These are phyloP conservation scores for Pythium aristosporum DNA, from an alignment of 352 stramenopile genomes.

Conservation along the genomic window DNA sequence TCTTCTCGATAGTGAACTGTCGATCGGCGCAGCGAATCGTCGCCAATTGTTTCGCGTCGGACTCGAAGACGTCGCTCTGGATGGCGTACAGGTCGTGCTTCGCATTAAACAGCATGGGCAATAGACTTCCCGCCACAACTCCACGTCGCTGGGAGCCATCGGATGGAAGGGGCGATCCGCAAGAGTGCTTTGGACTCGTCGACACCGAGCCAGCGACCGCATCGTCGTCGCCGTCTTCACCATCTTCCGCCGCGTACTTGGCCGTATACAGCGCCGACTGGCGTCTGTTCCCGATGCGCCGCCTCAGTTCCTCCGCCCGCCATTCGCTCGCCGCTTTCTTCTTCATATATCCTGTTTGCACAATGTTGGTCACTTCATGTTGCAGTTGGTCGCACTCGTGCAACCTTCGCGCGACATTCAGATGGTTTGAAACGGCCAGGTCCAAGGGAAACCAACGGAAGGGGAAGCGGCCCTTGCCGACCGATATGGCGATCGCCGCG, in stretches of 20 bases:
- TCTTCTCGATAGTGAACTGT: constrained; percentile 56
- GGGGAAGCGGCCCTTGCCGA: not conserved
- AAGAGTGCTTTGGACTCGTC: not conserved
- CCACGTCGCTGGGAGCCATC: not conserved
- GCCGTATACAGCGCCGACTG: constrained; percentile 7
- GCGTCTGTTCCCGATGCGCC: constrained; percentile 43
- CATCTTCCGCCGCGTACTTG: constrained; percentile 13
- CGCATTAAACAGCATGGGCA: constrained; percentile 37
- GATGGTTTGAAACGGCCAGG: constrained; percentile 1
- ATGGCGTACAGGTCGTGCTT: constrained; percentile 50
- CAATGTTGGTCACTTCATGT: constrained; percentile 21
- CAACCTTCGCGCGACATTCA: constrained; percentile 39
- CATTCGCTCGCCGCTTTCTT: constrained; percentile 14
- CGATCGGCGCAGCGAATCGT: constrained; percentile 49
- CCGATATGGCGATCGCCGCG: not conserved
- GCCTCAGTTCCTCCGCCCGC: constrained; percentile 49
- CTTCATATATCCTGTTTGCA: not conserved
- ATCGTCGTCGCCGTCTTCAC: constrained; percentile 1
- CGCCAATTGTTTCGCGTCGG: constrained; percentile 41
- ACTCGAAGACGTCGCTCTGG: constrained; percentile 54
- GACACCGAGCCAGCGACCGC: not conserved
- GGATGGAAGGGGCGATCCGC: not conserved
- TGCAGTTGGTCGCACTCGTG: constrained; percentile 17
- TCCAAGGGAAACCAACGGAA: not conserved
- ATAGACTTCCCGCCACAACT: constrained; percentile 1